Evolutionary conservation across 176 grass and related monocot species (phyloP).

Genomic region (maize (Zea mays)): Zm-B73-REFERENCE-NAM-5.0 NC_050096.1:241464001-241464500

Average conservation of each 20-base stretch:
- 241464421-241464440: constrained; percentile 11
- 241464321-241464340: constrained; percentile 6
- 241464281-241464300: not conserved
- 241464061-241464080: constrained; percentile 26
- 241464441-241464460: constrained; percentile 30
- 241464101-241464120: constrained; percentile 30
- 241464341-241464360: not conserved
- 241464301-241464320: constrained; percentile 17
- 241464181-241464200: constrained; percentile 73
- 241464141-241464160: constrained; percentile 91
- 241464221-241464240: constrained; percentile 23
- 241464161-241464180: constrained; percentile 96
- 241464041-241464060: constrained; percentile 96
- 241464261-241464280: constrained; percentile 3
- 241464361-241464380: constrained; percentile 4
- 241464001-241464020: constrained; percentile 98
- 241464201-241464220: constrained; percentile 53
- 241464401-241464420: constrained; percentile 4
- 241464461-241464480: constrained; percentile 21
- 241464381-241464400: not conserved
- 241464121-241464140: constrained; percentile 72
- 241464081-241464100: constrained; percentile 28
- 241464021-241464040: constrained; percentile 95
- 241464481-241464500: constrained; percentile 60
- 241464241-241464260: not conserved